Conservation (phyloP, 768 basidiomycete genomes). For the Sarcodon sp. region DNA sequence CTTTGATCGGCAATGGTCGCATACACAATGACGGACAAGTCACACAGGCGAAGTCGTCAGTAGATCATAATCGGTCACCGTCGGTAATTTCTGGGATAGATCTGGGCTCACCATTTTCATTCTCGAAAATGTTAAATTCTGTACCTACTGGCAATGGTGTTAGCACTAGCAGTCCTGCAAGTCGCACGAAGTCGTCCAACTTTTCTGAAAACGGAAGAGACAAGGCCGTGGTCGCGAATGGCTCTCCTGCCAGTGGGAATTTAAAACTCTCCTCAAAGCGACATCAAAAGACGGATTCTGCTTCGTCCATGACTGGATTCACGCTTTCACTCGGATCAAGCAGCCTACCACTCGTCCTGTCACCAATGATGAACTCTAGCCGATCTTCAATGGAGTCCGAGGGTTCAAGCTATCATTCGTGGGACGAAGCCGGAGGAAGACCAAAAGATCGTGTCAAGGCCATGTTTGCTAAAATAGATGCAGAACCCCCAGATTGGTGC, state of each 20-base stretch:
- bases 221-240: background rate
- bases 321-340: slow-evolving; percentile 23
- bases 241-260: background rate
- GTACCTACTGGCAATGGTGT: slow-evolving; percentile 48
- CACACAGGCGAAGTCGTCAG: background rate
- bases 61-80: slow-evolving; percentile 19
- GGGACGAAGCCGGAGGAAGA: slow-evolving; percentile 37
- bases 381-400: slow-evolving; percentile 68
- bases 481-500: slow-evolving; percentile 48
- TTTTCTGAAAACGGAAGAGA: slow-evolving; percentile 25
- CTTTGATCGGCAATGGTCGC: slow-evolving; percentile 27
- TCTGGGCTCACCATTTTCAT: slow-evolving; percentile 25
- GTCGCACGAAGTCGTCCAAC: slow-evolving; percentile 31
- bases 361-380: slow-evolving; percentile 62
- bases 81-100: slow-evolving; percentile 41
- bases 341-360: slow-evolving; percentile 47
- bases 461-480: slow-evolving; percentile 40
- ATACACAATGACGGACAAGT: slow-evolving; percentile 3
- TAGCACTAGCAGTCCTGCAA: background rate
- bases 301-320: slow-evolving; percentile 27
- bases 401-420: slow-evolving; percentile 81
- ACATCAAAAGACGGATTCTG: slow-evolving; percentile 8
- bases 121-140: slow-evolving; percentile 28
- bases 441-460: slow-evolving; percentile 37
- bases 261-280: no score